phyloP scores from a whole-genome alignment of 2,329 filamentous ascomycete genomes.

The Tolypocladium paradoxum region DNA sequence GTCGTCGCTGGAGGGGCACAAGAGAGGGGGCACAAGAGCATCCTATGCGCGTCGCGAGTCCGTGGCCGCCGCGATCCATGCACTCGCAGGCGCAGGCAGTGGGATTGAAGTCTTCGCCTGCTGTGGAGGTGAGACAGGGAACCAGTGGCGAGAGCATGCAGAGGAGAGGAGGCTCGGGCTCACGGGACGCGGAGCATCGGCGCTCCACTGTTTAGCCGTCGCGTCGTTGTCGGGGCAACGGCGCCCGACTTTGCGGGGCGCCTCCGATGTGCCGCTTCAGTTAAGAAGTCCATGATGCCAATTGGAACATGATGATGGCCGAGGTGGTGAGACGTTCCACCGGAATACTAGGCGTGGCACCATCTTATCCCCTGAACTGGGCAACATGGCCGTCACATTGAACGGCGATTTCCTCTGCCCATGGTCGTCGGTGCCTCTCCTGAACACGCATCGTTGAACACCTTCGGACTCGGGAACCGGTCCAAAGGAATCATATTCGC shows the following conservation, averaged over 20 bases:
- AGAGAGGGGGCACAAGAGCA: neutral
- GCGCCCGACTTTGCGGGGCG: neutral
- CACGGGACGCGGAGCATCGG: neutral
- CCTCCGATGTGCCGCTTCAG: neutral
- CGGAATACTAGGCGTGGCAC: too few relatives aligned
- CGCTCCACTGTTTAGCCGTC: neutral
- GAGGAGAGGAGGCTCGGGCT: neutral
- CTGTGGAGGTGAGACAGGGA: neutral
- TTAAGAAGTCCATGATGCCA: too few relatives aligned
- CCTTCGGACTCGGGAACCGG: neutral
- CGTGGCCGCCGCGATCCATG: neutral
- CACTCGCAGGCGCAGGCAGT: neutral
- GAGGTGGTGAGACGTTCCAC: too few relatives aligned
- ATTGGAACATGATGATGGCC: too few relatives aligned
- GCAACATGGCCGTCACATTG: too few relatives aligned
- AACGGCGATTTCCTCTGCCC: too few relatives aligned
- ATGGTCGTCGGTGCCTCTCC: too few relatives aligned
- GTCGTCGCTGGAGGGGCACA: neutral
- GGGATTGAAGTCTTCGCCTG: neutral
- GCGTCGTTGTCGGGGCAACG: neutral
- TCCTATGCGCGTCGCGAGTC: neutral
- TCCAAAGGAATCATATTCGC: neutral
- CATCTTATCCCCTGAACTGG: too few relatives aligned
- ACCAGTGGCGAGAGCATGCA: neutral
- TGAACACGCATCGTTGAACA: neutral